These are phyloP conservation scores for Alternaria arborescens DNA, from an alignment of 2,329 filamentous ascomycete species.

Conservation along the genomic window DNA sequence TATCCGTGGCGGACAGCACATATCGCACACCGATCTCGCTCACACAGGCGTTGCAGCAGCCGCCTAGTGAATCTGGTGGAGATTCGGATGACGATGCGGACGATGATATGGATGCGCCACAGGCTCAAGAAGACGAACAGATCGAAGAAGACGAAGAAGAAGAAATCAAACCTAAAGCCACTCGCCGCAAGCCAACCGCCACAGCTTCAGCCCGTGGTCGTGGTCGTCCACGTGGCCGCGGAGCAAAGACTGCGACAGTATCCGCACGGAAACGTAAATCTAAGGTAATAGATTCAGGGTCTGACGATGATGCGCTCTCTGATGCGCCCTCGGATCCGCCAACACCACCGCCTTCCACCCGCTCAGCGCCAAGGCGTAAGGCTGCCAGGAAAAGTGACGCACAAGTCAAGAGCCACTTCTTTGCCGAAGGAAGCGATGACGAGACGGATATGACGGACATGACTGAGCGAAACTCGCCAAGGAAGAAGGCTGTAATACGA, in stretches of 20 bases:
- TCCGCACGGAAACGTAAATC: slow-evolving; percentile 20
- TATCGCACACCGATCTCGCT: slow-evolving; percentile 49
- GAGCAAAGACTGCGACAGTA: slow-evolving; percentile 15
- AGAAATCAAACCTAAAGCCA: slow-evolving; percentile 9
- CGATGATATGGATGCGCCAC: slow-evolving; percentile 5
- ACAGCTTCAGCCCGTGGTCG: slow-evolving; percentile 1
- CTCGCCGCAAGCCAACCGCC: slow-evolving; percentile 20
- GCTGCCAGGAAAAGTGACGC: slow-evolving; percentile 40
- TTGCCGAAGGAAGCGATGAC: slow-evolving; percentile 41
- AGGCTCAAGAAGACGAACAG: slow-evolving; percentile 54
- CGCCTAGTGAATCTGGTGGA: slow-evolving; percentile 9
- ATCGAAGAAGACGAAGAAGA: slow-evolving; percentile 51
- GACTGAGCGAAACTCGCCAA: slow-evolving; percentile 32
- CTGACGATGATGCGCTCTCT: slow-evolving; percentile 23
- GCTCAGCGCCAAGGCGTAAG: slow-evolving; percentile 34
- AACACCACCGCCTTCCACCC: slow-evolving; percentile 15
- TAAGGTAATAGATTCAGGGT: slow-evolving; percentile 10
- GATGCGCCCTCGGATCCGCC: slow-evolving; percentile 17
- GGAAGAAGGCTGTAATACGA: slow-evolving; percentile 16
- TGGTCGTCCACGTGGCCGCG: slow-evolving; percentile 6
- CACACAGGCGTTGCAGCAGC: slow-evolving; percentile 39
- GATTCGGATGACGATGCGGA: neutral
- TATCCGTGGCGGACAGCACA: slow-evolving; percentile 16
- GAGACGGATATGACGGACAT: slow-evolving; percentile 45
- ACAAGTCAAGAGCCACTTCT: slow-evolving; percentile 47